A percentile compares a stretch with the other conserved stretches of the same genome.
phyloP scores from a whole-genome alignment of 768 basidiomycete species.

The Phylloporus sp. region DNA sequence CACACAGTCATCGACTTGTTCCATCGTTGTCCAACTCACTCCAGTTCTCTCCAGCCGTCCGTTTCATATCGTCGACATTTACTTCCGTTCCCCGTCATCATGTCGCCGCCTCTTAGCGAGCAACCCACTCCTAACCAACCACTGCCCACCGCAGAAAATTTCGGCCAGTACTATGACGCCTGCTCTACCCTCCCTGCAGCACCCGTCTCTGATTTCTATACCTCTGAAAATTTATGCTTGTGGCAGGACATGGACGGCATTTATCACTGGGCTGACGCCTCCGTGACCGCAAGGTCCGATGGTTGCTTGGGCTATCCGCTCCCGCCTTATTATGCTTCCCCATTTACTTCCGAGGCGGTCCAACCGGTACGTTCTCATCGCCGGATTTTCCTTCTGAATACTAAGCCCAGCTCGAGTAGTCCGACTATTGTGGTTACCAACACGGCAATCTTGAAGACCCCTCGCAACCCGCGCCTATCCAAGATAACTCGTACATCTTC shows the following conservation, averaged over 20 bases:
- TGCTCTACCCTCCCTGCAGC: constrained; percentile 15
- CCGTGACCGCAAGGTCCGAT: constrained; percentile 24
- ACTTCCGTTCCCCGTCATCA: constrained; percentile 14
- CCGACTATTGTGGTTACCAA: constrained; percentile 15
- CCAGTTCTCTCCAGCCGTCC: constrained; percentile 4
- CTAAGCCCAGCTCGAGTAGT: constrained; percentile 11
- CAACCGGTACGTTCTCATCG: constrained; percentile 15
- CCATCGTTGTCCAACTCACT: constrained; percentile 12
- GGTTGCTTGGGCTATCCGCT: constrained; percentile 17
- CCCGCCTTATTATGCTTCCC: constrained; percentile 12
- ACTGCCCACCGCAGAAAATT: constrained; percentile 5
- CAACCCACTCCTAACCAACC: constrained; percentile 19
- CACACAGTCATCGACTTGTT: background rate
- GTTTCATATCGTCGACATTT: constrained; percentile 25
- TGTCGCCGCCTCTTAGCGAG: constrained; percentile 25
- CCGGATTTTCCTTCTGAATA: background rate
- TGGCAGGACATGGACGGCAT: constrained; percentile 25
- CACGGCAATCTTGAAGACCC: constrained; percentile 13
- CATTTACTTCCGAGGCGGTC: constrained; percentile 13
- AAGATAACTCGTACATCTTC: constrained; percentile 19
- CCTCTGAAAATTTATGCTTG: constrained; percentile 26
- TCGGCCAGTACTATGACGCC: constrained; percentile 24
- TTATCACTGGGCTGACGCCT: constrained; percentile 27
- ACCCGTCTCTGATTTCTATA: constrained; percentile 19
- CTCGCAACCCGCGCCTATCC: constrained; percentile 8